Evolutionary conservation across 441 rosid genomes (phyloP).

Genomic region (Erodium trifolium): DNA sequence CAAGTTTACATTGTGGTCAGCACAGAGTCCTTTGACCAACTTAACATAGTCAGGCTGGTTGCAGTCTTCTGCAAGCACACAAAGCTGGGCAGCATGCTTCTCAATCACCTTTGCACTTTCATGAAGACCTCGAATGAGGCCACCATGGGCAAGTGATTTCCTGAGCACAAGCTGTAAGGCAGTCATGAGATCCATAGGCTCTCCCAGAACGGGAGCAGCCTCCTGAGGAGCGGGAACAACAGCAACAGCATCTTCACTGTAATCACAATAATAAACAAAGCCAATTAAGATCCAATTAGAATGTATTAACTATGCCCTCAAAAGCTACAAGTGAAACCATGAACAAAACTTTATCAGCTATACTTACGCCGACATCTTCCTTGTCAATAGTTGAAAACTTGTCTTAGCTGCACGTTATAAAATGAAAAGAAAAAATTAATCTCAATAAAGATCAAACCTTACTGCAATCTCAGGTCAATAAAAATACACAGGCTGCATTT

Average conservation of each 20-base stretch:
- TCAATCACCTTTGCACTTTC: neutral
- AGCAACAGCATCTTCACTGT: constrained; percentile 1
- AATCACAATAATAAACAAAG: neutral
- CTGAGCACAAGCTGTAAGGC: constrained; percentile 2
- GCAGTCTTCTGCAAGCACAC: constrained; percentile 10
- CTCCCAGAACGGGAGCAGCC: neutral
- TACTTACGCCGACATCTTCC: neutral
- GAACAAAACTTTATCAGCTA: no score
- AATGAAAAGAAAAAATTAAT: neutral
- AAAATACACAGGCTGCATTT: neutral
- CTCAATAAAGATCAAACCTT: neutral
- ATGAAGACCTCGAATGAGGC: neutral
- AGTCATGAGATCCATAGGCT: constrained; percentile 2
- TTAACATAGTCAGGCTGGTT: constrained; percentile 3
- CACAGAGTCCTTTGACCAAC: constrained; percentile 9
- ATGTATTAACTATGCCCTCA: neutral
- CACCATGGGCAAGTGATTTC: neutral
- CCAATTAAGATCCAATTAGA: neutral
- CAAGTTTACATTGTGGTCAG: neutral
- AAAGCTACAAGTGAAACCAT: neutral
- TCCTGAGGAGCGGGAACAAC: neutral
- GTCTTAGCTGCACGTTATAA: neutral
- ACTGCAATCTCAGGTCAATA: neutral
- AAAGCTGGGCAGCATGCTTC: constrained; percentile 9
- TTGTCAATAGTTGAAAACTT: neutral